Evolutionary conservation across 352 stramenopile species (phyloP), one percentile per base, ranked within the genome.

Genomic region (Halophytophthora batemanensis): DNA sequence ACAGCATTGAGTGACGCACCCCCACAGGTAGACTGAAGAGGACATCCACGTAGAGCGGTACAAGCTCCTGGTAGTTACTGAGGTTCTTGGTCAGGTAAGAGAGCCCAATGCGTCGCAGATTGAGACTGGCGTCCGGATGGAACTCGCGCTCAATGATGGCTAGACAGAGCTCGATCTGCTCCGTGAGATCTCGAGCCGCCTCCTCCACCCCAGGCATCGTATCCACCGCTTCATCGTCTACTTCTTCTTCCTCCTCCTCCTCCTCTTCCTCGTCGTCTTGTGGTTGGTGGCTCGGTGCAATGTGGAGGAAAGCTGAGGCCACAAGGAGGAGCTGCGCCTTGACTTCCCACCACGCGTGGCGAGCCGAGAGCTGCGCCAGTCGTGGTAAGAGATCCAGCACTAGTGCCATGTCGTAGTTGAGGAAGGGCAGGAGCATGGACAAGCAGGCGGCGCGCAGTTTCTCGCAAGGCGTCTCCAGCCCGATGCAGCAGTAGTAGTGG

Each of bases 401-500:
- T 1, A 89, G 55, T 10, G 59, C 49, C 3, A 74, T 10, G 10
- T 92, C 69, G 48, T 74, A 85, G 21, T 55, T 65, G 5, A 69
- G 34, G 15, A 73, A 63, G 18, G 55, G 36, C 19, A 67, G 31
- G 33, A 95, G 61, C 83, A 95, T 95, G 13, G 76, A 84, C 25
- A 95, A 50, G 18, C 76, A 87, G 19, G 77, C 79, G 12, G 86
- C 83, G 17, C 82, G 79, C 1, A 95, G 67, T 45, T 90, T 90
- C 28, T 88, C 77, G 41, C 77, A 88, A 17, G 77, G 38, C 17
- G 68, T 75, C 45, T 90, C 79, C 12, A 93, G 52, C 3, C 83
- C 86, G 34, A 94, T 94, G 62, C 80, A 87, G 58, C 70, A 89
- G 57, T 95, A 95, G 60, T 95, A 95, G 43, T 90, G 62, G 35